Base-by-base conservation (phyloP, 352 stramenopile species). In the Globisporangium radiosum region DNA sequence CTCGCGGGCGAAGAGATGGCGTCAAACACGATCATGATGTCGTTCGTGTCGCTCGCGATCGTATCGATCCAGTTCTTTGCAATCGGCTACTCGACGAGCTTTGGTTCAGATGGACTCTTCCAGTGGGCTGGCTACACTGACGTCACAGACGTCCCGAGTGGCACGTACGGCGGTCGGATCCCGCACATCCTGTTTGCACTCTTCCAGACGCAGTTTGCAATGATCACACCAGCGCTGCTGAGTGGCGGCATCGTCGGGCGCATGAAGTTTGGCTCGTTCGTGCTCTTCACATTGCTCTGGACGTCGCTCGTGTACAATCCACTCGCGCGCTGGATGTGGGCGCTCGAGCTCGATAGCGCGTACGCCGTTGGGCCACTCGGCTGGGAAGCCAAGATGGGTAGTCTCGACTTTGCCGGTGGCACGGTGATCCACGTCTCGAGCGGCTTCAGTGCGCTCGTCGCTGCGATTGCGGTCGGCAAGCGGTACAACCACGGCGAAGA, bases 1-100 rank as follows among this genome's bases (percentile, higher is more conserved):
- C 39, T 43, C 7, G 39, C 39, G 39, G 19, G 19, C 19, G 19
- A 25, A 25, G 19, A 25, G 19, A 25, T 25, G 19, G 19, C 19
- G 19, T 25, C 85, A 52, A 89, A 88, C 70, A 90, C 80, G 33
- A 87, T 92, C 44, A 85, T 90, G 66, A 87, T 89, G 76, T 89
- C 75, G 8, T 91, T 90, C 55, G 64, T 81, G 44, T 80, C 68
- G 54, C 90, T 91, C 70, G 81, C 79, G 7, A 52, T 92, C n/a
- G 77, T 92, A 54, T 85, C 83, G 43, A 75, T 92, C 56, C 81
- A 92, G 69, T 94, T 90, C 71, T 87, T 78, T 57, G 67, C 73
- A 10, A 82, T 90, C 47, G 85, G 82, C 7, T 94, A 90, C 71
- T 89, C 76, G 56, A 70, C 81, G 4, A 71, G 69, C 42, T 94